These are phyloP conservation scores for Elsinoe fawcettii DNA, from an alignment of 2,329 filamentous ascomycete species.

Conservation along the genomic window DNA sequence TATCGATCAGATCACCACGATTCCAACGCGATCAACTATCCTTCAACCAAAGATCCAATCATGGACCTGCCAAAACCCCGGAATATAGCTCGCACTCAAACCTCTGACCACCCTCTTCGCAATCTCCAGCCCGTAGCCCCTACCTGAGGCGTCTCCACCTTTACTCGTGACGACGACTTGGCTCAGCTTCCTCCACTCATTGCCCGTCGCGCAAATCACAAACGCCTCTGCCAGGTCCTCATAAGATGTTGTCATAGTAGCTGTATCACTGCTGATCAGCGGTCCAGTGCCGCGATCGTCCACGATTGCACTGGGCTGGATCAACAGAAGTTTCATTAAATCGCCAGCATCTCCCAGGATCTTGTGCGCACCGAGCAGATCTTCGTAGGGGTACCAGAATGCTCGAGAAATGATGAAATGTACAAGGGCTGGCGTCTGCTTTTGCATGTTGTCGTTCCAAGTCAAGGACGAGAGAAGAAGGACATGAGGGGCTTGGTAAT, in stretches of 20 bases:
- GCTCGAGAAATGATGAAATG: not conserved
- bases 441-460: not conserved
- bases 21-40: not conserved
- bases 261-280: not conserved
- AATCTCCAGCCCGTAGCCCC: not conserved
- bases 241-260: not conserved
- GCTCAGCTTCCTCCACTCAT: not conserved
- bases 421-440: not conserved
- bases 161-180: not conserved
- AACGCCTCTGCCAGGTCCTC: slow-evolving; percentile 1
- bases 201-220: not conserved
- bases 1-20: no score
- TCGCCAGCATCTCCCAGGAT: not conserved
- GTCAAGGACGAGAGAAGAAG: slow-evolving; percentile 1
- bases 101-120: not conserved
- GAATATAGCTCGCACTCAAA: not conserved
- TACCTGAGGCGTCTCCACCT: not conserved
- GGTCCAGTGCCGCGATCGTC: not conserved
- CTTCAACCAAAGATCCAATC: not conserved
- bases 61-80: slow-evolving; percentile 2
- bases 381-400: slow-evolving; percentile 5
- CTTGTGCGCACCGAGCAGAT: not conserved
- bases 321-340: not conserved
- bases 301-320: not conserved
- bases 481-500: not conserved